phyloP scores from a whole-genome alignment of 768 basidiomycete species.

The Phaeolepiota aurea region DNA sequence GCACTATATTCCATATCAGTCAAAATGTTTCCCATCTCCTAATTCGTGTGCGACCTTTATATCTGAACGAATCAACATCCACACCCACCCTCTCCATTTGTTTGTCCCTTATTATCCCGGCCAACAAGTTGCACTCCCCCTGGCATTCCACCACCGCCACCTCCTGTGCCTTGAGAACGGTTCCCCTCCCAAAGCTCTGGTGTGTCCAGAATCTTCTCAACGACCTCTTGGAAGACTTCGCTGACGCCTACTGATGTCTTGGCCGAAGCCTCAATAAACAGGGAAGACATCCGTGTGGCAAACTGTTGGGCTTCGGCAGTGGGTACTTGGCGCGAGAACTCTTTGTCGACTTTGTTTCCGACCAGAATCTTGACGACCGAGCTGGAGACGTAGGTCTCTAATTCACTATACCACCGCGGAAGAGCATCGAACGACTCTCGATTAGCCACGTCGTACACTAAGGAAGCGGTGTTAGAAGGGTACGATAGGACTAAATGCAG shows the following conservation, averaged over 20 bases:
- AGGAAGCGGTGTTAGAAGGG: background rate
- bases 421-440: conserved; percentile 91
- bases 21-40: no score
- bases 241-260: conserved; percentile 83
- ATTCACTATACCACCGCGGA: conserved; percentile 87
- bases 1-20: no score
- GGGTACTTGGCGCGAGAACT: conserved; percentile 84
- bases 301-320: conserved; percentile 72
- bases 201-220: conserved; percentile 75
- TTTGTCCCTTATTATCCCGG: conserved; percentile 14
- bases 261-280: conserved; percentile 90
- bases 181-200: conserved; percentile 66
- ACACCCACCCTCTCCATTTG: conserved; percentile 16
- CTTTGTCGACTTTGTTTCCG: conserved; percentile 94
- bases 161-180: conserved; percentile 22
- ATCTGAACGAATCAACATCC: conserved; percentile 21
- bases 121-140: conserved; percentile 42
- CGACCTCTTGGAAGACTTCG: conserved; percentile 67
- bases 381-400: conserved; percentile 85
- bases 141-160: conserved; percentile 39
- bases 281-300: conserved; percentile 70
- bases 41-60: no score
- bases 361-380: conserved; percentile 93
- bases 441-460: conserved; percentile 94
- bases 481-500: background rate